A percentile compares a stretch with the other conserved stretches of the same genome.
These are phyloP conservation scores for Salvia splendens DNA, from an alignment of 257 asterid species.

Conservation along the genomic window DNA sequence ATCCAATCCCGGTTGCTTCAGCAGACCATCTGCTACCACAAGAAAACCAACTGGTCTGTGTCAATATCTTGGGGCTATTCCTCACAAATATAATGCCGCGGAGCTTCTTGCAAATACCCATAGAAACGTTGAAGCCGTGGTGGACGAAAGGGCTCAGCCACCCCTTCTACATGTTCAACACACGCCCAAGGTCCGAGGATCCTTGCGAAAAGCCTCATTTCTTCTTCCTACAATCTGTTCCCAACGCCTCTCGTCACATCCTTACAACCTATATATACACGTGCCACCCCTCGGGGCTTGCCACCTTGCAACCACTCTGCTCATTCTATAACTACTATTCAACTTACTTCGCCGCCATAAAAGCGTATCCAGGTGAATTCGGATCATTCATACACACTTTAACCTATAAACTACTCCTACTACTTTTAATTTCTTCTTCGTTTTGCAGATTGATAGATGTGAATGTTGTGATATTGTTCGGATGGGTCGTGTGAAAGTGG, in stretches of 20 bases:
- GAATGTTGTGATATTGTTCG: constrained; percentile 58
- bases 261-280: constrained; percentile 36
- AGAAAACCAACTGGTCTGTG: constrained; percentile 47
- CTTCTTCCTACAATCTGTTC: constrained; percentile 43
- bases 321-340: constrained; percentile 33
- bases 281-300: constrained; percentile 37
- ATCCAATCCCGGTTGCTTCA: constrained; percentile 48
- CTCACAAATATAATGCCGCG: constrained; percentile 48
- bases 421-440: neutral
- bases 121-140: constrained; percentile 49
- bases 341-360: constrained; percentile 27
- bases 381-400: too few relatives aligned
- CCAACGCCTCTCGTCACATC: constrained; percentile 10
- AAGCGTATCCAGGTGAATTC: constrained; percentile 45
- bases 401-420: too few relatives aligned
- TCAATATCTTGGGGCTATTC: constrained; percentile 61
- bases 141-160: constrained; percentile 36
- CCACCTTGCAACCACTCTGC: constrained; percentile 55
- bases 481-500: constrained; percentile 30
- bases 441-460: constrained; percentile 45
- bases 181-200: constrained; percentile 35
- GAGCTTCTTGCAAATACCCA: constrained; percentile 49
- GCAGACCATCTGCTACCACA: constrained; percentile 56
- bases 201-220: constrained; percentile 58
- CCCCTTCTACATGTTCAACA: constrained; percentile 56